Base-by-base conservation (phyloP, 1,284 basidiomycete species). In the Trichosporon coremiiforme region DNA sequence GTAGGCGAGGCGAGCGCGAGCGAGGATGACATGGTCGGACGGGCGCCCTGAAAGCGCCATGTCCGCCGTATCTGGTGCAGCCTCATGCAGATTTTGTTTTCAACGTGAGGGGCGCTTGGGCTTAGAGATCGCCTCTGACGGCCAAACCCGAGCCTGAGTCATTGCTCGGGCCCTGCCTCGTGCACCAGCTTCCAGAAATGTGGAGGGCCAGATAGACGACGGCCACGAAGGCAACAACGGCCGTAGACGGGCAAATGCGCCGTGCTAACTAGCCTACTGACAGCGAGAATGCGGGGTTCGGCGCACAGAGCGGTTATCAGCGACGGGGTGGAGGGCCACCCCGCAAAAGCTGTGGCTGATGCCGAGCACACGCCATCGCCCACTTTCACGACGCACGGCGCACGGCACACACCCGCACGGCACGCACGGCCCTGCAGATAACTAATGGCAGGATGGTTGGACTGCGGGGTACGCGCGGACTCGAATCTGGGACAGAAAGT, bases 231-330 rank as follows among this genome's bases (percentile, higher is more conserved):
- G 3, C 33, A 33, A 33, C 33, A 33, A 33, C 29, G 57, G 25
- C 29, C 57, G n/a, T 60, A 17, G 31, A 31, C 57, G 57, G 57
- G 57, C 57, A 60, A 60, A 60, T 60, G 57, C 17, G 57, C 57
- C 17, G 57, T 33, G 9, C 57, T n/a, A 33, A 60, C 57, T 60
- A 35, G 4, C 57, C 57, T 60, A 60, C 57, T 60, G 57, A 35
- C 47, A 22, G 17, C 47, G 47, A 22, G 6, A 45, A 5, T 53
- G 47, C 20, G 47, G 47, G 47, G 47, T 53, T 53, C 47, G 47
- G 47, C 47, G 20, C 47, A 53, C n/a, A 17, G 20, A 53, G 47
- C 47, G 47, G 47, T 20, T 22, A 53, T 53, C 47, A 10, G 47
- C 20, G 47, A 22, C 47, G 47, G 47, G 20, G 47, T 53, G 47